Evolutionary conservation across 164 flowering plant species (phyloP).

Genomic region (Sextonia rubra): DNA sequence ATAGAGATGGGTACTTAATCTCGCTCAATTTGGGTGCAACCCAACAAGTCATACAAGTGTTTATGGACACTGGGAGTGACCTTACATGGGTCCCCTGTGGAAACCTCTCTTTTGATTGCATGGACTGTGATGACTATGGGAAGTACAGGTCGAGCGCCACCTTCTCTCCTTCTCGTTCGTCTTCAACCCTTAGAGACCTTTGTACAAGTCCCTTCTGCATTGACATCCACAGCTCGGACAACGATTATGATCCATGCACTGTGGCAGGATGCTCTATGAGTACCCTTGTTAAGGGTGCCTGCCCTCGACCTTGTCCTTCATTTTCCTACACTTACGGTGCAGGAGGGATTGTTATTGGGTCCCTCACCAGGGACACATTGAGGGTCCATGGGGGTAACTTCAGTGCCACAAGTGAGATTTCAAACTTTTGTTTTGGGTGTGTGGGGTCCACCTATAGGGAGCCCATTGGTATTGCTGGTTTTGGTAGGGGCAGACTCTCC

Average conservation of each 20-base stretch:
- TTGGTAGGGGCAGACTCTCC: conserved; percentile 65
- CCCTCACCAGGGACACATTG: conserved; percentile 49
- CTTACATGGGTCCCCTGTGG: conserved; percentile 88
- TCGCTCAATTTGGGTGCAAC: conserved; percentile 65
- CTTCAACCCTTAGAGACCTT: conserved; percentile 44
- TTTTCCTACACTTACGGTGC: conserved; percentile 73
- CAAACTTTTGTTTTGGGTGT: conserved; percentile 60
- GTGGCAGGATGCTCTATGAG: conserved; percentile 56
- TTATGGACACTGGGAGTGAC: conserved; percentile 79
- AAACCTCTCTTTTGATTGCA: conserved; percentile 59
- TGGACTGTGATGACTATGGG: conserved; percentile 55
- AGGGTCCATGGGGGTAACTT: conserved; percentile 34
- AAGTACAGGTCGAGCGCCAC: conserved; percentile 28
- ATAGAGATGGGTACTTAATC: conserved; percentile 65
- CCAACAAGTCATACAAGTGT: conserved; percentile 57
- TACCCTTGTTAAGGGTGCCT: conserved; percentile 40
- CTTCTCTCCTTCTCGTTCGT: conserved; percentile 52
- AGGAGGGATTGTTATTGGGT: conserved; percentile 48
- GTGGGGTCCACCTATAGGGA: conserved; percentile 59
- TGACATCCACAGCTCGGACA: conserved; percentile 61
- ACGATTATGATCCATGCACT: conserved; percentile 50
- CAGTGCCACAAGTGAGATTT: conserved; percentile 27
- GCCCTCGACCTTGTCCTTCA: conserved; percentile 67
- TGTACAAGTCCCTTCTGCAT: conserved; percentile 50
- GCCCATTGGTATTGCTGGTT: conserved; percentile 74